Evolutionary conservation across 2,329 filamentous ascomycete genomes (phyloP), one percentile per base, ranked within the genome.

Genomic region (Fragosphaeria purpurea): DNA sequence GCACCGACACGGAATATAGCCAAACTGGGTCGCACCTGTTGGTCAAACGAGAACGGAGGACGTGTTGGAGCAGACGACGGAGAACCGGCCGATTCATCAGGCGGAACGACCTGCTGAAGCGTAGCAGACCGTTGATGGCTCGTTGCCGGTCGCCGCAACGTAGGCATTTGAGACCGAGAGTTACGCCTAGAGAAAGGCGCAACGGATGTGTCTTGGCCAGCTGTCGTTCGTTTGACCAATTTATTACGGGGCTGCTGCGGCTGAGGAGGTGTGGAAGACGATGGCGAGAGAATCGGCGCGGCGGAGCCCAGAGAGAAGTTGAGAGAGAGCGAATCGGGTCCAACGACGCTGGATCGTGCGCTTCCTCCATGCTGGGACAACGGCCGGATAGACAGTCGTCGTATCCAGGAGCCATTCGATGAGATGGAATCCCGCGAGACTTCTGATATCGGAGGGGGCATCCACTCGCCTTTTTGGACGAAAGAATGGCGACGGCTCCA

Each of bases 121-220:
- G 83, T 87, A 37, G 80, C 81, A 44, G 83, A 85, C 59, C 86
- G 76, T 63, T 90, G 85, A 61, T 89, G 85, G 63, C 86, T 89
- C 13, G 86, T 90, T 44, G 85, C 85, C 48, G 86, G 86, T 58
- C 86, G 74, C 52, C 83, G 80, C 53, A 90, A 74, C 30, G 77
- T 80, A 3, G 80, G 76, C 54, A 85, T 70, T 59, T 84, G 79
- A 45, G 81, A 76, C 56, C 70, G 79, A 35, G 81, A 73, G 55
- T 74, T 70, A 52, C 71, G 72, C 52, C 72, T 69, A 34, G 67
- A 62, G 35, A 69, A 56, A 42, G 69, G 62, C 6, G 72, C 67
- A 45, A 70, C 63, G 54, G 70, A 47, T 9, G 33, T 61, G 47
- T 68, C 68, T 56, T 75, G 74, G 44, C 72, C 68, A 22, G 83